Evolutionary conservation across 2,329 filamentous ascomycete genomes (phyloP).

Genomic region (Trichoderma polysporum): DNA sequence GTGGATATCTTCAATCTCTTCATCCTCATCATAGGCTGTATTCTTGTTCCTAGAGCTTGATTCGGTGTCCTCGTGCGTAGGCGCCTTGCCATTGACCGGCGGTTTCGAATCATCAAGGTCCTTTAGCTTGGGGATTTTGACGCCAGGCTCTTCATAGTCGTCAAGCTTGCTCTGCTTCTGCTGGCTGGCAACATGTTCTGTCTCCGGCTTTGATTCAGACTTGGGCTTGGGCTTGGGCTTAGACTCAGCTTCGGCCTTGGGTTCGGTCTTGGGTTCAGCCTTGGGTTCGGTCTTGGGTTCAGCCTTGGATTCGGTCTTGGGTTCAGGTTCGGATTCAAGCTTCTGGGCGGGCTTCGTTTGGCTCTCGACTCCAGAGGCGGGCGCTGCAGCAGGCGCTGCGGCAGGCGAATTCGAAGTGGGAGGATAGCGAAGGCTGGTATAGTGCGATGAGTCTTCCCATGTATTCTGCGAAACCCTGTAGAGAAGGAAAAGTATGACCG

Average conservation of each 20-base stretch:
- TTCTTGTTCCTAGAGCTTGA: background rate
- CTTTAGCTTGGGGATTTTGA: slow-evolving; percentile 20
- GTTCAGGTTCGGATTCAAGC: background rate
- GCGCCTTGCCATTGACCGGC: background rate
- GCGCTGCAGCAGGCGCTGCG: background rate
- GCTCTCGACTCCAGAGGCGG: background rate
- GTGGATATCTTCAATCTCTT: slow-evolving; percentile 23
- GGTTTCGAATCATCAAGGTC: slow-evolving; percentile 19
- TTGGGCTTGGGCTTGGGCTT: background rate
- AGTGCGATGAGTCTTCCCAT: slow-evolving; percentile 31
- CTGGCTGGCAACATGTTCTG: background rate
- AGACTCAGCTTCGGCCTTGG: background rate
- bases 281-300: background rate
- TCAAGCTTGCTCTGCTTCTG: slow-evolving; percentile 2
- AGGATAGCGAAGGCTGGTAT: slow-evolving; percentile 8
- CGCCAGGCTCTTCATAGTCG: slow-evolving; percentile 15
- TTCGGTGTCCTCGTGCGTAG: background rate
- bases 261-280: background rate
- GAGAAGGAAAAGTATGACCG: slow-evolving; percentile 55
- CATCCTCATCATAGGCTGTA: background rate
- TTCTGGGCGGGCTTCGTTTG: slow-evolving; percentile 1
- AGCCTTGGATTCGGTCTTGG: background rate
- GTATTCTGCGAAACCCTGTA: slow-evolving; percentile 49
- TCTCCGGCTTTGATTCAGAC: background rate
- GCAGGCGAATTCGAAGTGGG: slow-evolving; percentile 8